phyloP scores from a whole-genome alignment of 179 eudicot genomes.

The Spergularia azorica region DNA sequence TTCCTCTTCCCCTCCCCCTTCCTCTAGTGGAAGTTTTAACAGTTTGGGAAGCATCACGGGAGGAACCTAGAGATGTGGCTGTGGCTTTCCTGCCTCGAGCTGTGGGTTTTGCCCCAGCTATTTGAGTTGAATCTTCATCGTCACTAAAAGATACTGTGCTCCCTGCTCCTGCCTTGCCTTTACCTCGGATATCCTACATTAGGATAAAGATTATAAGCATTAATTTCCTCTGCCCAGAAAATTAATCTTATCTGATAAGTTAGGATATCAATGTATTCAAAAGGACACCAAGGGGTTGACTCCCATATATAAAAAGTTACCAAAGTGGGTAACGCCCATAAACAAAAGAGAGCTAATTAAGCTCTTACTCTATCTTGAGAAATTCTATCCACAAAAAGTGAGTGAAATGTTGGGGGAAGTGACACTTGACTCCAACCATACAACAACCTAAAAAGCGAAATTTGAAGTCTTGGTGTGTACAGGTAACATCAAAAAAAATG shows the following conservation, averaged over 20 bases:
- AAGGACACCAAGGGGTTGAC: no score
- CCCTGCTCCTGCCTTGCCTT: constrained; percentile 50
- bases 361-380: no score
- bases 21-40: constrained; percentile 47
- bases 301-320: no score
- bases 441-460: no score
- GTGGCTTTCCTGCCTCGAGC: constrained; percentile 59
- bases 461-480: no score
- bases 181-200: constrained; percentile 49
- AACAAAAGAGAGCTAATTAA: no score
- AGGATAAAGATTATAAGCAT: constrained; percentile 3
- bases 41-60: constrained; percentile 34
- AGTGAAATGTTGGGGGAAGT: no score
- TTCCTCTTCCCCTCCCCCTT: constrained; percentile 48
- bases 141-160: constrained; percentile 85
- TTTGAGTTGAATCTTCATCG: constrained; percentile 66
- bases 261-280: no score
- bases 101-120: constrained; percentile 47
- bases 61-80: constrained; percentile 31
- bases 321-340: no score
- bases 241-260: constrained; percentile 6
- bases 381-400: no score
- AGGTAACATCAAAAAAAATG: no score
- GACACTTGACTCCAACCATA: no score
- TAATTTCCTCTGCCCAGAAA: background rate